Evolutionary conservation across 2,329 filamentous ascomycete genomes (phyloP), one percentile per base, ranked within the genome.

Genomic region (Fusarium caatingaense): DNA sequence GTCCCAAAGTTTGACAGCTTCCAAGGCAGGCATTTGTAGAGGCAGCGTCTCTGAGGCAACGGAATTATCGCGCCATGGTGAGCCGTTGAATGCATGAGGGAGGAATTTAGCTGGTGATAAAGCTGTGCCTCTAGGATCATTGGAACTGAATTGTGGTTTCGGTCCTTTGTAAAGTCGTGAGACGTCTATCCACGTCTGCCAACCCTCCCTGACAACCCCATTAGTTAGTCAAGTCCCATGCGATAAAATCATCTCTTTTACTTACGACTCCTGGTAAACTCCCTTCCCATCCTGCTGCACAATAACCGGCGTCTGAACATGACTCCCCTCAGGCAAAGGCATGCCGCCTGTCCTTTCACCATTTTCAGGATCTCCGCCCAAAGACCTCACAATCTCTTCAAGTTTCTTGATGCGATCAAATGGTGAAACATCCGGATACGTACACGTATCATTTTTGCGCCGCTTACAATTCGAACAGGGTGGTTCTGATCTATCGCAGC

Each of bases 401-500:
- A 68, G 42, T 3, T 41, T 59, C 4, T 10, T 68, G 1, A 68
- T 68, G 15, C 64, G 41, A 3, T 68, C 64, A 11, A 47, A 54
- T 2, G 64, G 58, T 2, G 65, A 68, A 2, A 55, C n/a, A 23
- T 60, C 49, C 12, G 66, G 66, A 32, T 68, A 68, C 8, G 21
- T 28, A 28, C 66, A 68, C 16, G 21, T n/a, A n/a, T 68, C 64
- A 34, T 42, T 40, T n/a, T 68, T 68, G 13, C 66, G 59, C 4
- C 66, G 64, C 13, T 53, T 68, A 5, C 66, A 68, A 7, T 68
- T 68, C 0, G 64, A 65, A 1, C 66, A 68, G 1, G 64, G 66
- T 12, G 65, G 64, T 18, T 68, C 60, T 3, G 65, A 30, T 28
- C 55, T 56, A 23, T 68, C 65, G 37, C 66, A 68, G 4, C 61